Conservation (phyloP, 2,329 filamentous ascomycete species). For the Capronia americana region DNA sequence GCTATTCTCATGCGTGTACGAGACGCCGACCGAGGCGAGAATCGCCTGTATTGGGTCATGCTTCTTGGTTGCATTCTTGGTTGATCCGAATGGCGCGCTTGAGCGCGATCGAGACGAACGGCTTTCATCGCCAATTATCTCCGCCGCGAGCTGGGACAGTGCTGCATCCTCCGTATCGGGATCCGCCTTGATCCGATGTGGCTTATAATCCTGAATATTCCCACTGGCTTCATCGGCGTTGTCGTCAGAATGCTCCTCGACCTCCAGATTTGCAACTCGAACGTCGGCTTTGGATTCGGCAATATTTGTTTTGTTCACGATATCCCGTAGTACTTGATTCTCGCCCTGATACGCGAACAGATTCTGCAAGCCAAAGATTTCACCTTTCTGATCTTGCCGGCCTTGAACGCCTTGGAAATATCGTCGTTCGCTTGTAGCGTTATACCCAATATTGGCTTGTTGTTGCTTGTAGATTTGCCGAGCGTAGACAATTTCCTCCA, state of each 20-base stretch:
- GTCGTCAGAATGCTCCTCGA: constrained; percentile 64
- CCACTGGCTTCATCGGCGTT: constrained; percentile 39
- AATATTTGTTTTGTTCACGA: constrained; percentile 97
- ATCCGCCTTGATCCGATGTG: constrained; percentile 37
- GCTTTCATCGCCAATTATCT: constrained; percentile 60
- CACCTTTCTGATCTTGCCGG: constrained; percentile 79
- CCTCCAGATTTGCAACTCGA: constrained; percentile 75
- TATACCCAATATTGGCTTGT: constrained; percentile 97
- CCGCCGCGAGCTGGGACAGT: constrained; percentile 73
- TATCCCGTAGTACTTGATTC: constrained; percentile 84
- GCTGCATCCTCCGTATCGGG: constrained; percentile 65
- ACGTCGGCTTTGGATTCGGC: constrained; percentile 90
- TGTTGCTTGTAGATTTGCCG: constrained; percentile 99
- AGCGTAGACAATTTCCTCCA: constrained; percentile 97
- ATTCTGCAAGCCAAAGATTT: constrained; percentile 90
- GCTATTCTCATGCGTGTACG: constrained; percentile 95
- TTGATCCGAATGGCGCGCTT: constrained; percentile 46
- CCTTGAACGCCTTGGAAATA: constrained; percentile 97
- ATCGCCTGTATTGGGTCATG: constrained; percentile 86
- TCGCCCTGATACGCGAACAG: constrained; percentile 78
- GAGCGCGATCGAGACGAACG: constrained; percentile 54
- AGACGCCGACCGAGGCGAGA: constrained; percentile 82
- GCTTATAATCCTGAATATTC: constrained; percentile 36
- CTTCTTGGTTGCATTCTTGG: constrained; percentile 45
- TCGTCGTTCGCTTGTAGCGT: constrained; percentile 84